Evolutionary conservation across 1,284 basidiomycete genomes (phyloP).

Genomic region (Ceratobasidium papillatum): DNA sequence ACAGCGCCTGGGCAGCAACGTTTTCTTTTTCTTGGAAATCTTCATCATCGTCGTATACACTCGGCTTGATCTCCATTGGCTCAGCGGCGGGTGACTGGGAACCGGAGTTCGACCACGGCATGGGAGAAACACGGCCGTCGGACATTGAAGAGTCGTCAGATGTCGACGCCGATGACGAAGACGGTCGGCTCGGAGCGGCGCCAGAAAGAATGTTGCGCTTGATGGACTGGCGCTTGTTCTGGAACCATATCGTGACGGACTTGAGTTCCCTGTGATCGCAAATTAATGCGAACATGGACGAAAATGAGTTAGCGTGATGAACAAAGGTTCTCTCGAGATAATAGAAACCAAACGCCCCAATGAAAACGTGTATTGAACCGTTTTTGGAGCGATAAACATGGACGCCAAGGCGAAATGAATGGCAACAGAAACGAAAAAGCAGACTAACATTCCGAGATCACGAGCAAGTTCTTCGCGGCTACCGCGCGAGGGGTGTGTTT

Average conservation of each 20-base stretch:
- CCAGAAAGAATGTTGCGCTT: slow-evolving; percentile 47
- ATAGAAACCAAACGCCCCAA: slow-evolving; percentile 54
- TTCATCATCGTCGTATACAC: slow-evolving; percentile 15
- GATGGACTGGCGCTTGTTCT: slow-evolving; percentile 76
- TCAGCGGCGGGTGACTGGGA: neutral
- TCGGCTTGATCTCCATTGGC: slow-evolving; percentile 9
- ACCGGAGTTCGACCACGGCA: slow-evolving; percentile 24
- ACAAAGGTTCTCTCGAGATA: slow-evolving; percentile 25
- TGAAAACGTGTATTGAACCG: slow-evolving; percentile 54
- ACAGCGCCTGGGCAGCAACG: slow-evolving; percentile 31
- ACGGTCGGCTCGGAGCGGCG: slow-evolving; percentile 24
- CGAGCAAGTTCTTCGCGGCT: slow-evolving; percentile 70
- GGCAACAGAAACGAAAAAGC: slow-evolving; percentile 52
- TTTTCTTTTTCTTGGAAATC: slow-evolving; percentile 34
- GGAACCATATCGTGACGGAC: slow-evolving; percentile 83
- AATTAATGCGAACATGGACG: slow-evolving; percentile 28
- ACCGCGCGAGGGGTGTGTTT: slow-evolving; percentile 74
- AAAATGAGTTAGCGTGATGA: slow-evolving; percentile 26
- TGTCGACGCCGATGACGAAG: slow-evolving; percentile 11
- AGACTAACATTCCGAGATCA: slow-evolving; percentile 64
- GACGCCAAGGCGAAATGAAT: slow-evolving; percentile 53
- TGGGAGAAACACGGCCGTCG: slow-evolving; percentile 24
- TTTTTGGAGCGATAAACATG: slow-evolving; percentile 41
- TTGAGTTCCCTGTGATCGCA: slow-evolving; percentile 67
- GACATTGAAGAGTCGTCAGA: slow-evolving; percentile 37